Base-by-base conservation (phyloP, 192 early-diverging fungal species). In the Backusella mclennaniae region DNA sequence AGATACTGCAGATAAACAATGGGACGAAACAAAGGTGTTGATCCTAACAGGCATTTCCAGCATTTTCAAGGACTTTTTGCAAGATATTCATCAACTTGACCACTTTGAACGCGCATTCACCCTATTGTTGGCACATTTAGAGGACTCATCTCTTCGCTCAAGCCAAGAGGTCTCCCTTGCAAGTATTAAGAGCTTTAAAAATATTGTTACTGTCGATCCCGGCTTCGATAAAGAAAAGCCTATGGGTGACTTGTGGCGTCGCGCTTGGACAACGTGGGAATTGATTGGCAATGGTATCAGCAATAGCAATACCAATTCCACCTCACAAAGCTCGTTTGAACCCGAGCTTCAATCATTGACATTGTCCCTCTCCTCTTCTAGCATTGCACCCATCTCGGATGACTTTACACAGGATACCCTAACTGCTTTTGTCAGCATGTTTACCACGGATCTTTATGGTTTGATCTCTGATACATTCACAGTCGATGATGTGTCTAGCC, bases 21-120 rank as follows among this genome's bases (percentile, higher is more conserved):
- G 95, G 95, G 94, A 96, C 76, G 95, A 96, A 78, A 95, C 95
- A 0, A 94, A 94, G 53, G 92, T 93, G 0, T 77, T 95, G 2
- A 90, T 94, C 6, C 78, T 94, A 7, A 87, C 80, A 71, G 94
- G 95, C 6, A 83, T 95, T 17, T 85, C 92, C 6, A 90, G 86
- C 26, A 89, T 89, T 33, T 88, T 94, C 35, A 79, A 89, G 35
- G 87, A 90, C 26, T 93, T 94, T 77, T 82, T 95, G 31, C 77
- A 83, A 0, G 81, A 90, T 2, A 73, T 96, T 1, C 83, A 90
- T 35, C 78, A 85, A 1, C 76, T 95, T 31, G 85, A 85, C 0
- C 83, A 91, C 23, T 95, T 94, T 73, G 82, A 91, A n/a, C 77
- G 88, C 15, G 88, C 90, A 0, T 95, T 93, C 92, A 77, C 66